Evolutionary conservation across 164 flowering plant genomes (phyloP).

Genomic region (Malania oleifera): DNA sequence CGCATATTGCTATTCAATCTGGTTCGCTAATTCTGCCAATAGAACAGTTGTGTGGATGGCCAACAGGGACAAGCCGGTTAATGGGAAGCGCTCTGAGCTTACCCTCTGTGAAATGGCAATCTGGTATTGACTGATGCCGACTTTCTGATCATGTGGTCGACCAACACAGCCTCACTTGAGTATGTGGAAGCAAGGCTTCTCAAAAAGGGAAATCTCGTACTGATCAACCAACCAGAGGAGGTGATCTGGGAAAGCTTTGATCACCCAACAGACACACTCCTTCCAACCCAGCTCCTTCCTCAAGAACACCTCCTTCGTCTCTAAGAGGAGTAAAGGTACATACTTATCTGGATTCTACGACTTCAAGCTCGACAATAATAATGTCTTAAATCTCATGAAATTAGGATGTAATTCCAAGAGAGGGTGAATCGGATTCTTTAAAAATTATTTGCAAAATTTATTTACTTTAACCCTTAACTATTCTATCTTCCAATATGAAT

Average conservation of each 20-base stretch:
- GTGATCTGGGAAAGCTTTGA: constrained; percentile 21
- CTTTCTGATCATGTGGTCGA: constrained; percentile 6
- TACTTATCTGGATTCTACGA: constrained; percentile 11
- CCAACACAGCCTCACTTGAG: not conserved
- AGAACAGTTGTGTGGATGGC: constrained; percentile 22
- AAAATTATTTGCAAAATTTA: too few species aligned
- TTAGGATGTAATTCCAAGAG: too few species aligned
- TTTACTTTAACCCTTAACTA: too few species aligned
- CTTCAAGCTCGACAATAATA: constrained; percentile 2
- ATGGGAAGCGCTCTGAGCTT: constrained; percentile 10
- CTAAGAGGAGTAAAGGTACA: constrained; percentile 8
- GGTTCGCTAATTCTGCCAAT: constrained; percentile 15
- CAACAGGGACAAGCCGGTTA: constrained; percentile 20
- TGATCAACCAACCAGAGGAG: not conserved
- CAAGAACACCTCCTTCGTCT: not conserved
- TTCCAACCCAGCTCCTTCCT: constrained; percentile 8
- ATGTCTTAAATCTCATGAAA: constrained; percentile 1
- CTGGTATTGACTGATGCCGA: constrained; percentile 19
- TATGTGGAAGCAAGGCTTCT: not conserved
- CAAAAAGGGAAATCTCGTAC: constrained; percentile 19
- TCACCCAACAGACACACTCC: constrained; percentile 8
- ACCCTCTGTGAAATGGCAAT: constrained; percentile 9
- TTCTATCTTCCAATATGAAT: too few species aligned
- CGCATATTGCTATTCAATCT: constrained; percentile 20
- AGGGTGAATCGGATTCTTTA: too few species aligned